A percentile compares a stretch with the other conserved stretches of the same genome.
Evolutionary conservation across 169 alveolate genomes (phyloP).

Genomic region (Plasmodium berghei): DNA sequence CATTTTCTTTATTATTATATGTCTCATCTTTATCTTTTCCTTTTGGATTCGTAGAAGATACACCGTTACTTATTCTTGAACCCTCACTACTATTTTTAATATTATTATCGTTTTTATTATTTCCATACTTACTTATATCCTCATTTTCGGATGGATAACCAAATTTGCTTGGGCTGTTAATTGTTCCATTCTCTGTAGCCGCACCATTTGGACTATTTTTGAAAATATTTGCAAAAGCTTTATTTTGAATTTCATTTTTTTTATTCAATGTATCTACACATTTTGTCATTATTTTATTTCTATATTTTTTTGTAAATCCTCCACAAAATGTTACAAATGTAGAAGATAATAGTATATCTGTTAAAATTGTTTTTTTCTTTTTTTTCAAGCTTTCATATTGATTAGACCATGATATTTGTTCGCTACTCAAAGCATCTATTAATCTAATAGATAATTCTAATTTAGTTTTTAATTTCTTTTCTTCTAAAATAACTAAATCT

Average conservation of each 20-base stretch:
- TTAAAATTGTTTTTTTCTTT: constrained; percentile 90
- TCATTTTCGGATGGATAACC: background rate
- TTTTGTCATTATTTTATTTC: constrained; percentile 90
- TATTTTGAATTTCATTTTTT: constrained; percentile 62
- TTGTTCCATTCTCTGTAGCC: background rate
- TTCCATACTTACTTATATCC: background rate
- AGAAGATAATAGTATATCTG: constrained; percentile 94
- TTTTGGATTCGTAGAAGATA: background rate
- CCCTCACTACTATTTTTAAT: background rate
- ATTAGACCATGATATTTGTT: constrained; percentile 94
- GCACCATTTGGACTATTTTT: background rate
- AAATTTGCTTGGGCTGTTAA: background rate
- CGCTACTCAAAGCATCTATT: constrained; percentile 94
- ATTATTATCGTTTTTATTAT: background rate
- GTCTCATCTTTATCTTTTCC: constrained; percentile 15
- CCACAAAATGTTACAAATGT: constrained; percentile 97
- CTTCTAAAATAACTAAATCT: constrained; percentile 94
- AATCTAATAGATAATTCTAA: constrained; percentile 94
- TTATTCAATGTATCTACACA: constrained; percentile 52
- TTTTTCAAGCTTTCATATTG: constrained; percentile 90
- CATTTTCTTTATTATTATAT: background rate
- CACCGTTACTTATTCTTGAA: background rate
- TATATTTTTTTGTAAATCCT: constrained; percentile 95
- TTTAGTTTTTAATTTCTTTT: constrained; percentile 93
- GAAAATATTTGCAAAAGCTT: constrained; percentile 7